A percentile compares a stretch with the other conserved stretches of the same genome.
Evolutionary conservation across 495 filamentous ascomycete genomes (phyloP).

Genomic region (Penicillium bialowiezense): DNA sequence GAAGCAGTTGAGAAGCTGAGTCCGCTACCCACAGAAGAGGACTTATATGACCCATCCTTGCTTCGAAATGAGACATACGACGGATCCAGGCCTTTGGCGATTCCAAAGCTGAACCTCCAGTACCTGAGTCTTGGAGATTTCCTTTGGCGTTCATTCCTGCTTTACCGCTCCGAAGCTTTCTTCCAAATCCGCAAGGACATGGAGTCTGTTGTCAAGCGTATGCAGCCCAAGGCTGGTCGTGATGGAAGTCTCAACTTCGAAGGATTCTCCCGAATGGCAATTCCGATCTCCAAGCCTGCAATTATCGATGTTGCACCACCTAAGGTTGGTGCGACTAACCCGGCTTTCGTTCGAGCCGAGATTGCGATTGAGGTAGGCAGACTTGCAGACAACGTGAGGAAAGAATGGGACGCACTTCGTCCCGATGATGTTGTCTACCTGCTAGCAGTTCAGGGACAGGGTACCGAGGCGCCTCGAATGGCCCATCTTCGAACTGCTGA

Average conservation of each 20-base stretch:
- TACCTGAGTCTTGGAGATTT: conserved; percentile 96
- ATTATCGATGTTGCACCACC: conserved; percentile 84
- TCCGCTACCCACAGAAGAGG: conserved; percentile 77
- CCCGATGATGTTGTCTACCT: conserved; percentile 90
- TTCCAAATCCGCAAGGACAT: conserved; percentile 92
- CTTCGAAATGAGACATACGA: conserved; percentile 85
- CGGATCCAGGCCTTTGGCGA: conserved; percentile 81
- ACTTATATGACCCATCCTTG: conserved; percentile 80
- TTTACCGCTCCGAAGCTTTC: conserved; percentile 89
- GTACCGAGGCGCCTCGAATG: conserved; percentile 57
- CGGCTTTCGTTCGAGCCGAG: conserved; percentile 84
- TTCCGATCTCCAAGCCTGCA: conserved; percentile 81
- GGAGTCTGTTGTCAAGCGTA: conserved; percentile 72
- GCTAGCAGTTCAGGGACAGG: conserved; percentile 57
- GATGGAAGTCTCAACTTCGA: conserved; percentile 68
- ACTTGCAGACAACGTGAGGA: conserved; percentile 67
- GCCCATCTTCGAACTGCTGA: conserved; percentile 77
- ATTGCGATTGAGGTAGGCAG: conserved; percentile 82
- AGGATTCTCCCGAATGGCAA: conserved; percentile 88
- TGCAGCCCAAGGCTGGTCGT: conserved; percentile 66
- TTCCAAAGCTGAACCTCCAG: conserved; percentile 94
- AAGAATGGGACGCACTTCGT: conserved; percentile 89
- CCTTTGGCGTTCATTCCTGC: conserved; percentile 84
- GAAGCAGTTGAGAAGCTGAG: conserved; percentile 68
- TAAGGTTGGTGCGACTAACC: conserved; percentile 78